phyloP scores from a whole-genome alignment of 2,329 filamentous ascomycete genomes.

The Zymoseptoria passerinii region DNA sequence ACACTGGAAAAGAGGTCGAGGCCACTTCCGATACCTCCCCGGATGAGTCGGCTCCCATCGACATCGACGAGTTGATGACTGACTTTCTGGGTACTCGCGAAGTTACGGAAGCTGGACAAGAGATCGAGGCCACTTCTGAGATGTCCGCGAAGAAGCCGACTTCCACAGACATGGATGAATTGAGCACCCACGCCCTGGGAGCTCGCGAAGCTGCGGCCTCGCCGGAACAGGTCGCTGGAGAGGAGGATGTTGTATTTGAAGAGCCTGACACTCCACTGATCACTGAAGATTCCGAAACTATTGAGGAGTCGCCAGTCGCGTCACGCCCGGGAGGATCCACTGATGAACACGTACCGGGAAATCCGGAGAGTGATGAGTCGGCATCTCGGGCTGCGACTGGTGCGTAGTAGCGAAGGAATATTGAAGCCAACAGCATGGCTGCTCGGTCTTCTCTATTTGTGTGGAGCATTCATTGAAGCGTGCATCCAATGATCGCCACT shows the following conservation, averaged over 20 bases:
- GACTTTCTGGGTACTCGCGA: neutral
- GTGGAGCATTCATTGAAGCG: neutral
- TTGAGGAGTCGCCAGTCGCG: neutral
- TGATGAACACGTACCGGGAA: neutral
- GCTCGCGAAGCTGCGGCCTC: neutral
- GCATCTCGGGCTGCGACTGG: neutral
- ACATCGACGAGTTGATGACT: neutral
- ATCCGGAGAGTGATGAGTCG: neutral
- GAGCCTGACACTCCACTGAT: neutral
- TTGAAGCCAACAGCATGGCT: neutral
- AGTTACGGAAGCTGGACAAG: constrained; percentile 28
- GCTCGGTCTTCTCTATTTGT: neutral
- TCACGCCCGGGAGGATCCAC: no score
- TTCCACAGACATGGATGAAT: neutral
- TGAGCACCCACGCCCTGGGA: neutral
- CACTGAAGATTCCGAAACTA: neutral
- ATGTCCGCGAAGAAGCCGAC: neutral
- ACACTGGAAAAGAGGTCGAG: constrained; percentile 29
- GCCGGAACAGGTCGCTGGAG: neutral
- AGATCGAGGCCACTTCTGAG: constrained; percentile 13
- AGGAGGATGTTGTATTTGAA: neutral
- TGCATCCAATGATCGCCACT: neutral
- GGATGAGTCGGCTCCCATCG: neutral
- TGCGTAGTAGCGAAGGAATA: neutral
- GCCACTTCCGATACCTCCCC: neutral